Conservation (phyloP, 2,329 filamentous ascomycete genomes). For the Pseudogymnoascus sp. region DNA sequence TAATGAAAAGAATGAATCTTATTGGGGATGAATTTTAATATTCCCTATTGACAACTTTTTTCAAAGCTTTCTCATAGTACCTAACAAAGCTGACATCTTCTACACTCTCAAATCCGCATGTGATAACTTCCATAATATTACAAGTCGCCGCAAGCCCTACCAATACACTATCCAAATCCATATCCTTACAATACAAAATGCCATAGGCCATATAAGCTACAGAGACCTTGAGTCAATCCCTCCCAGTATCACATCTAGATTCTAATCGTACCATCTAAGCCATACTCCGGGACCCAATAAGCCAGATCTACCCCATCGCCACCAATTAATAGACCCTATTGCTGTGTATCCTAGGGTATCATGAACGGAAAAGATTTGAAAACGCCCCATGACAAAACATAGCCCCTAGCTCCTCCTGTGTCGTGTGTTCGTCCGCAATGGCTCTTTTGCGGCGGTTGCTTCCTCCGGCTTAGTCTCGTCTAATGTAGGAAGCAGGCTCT, state of each 20-base stretch:
- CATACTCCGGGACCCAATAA: conserved; percentile 1
- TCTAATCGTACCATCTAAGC: background rate
- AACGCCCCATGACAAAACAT: background rate
- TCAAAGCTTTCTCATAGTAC: background rate
- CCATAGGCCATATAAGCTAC: background rate
- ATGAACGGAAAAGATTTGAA: background rate
- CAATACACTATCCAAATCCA: too few species aligned
- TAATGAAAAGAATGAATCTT: conserved; percentile 4
- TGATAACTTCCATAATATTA: too few species aligned
- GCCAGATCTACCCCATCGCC: background rate
- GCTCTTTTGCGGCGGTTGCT: background rate
- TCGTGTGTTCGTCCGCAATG: background rate
- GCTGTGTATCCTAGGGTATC: background rate
- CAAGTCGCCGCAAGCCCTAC: too few species aligned
- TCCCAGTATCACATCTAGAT: background rate
- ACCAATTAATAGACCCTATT: background rate
- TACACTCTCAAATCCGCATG: too few species aligned
- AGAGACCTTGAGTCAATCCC: background rate
- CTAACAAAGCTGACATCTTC: background rate
- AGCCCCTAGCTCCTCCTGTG: background rate
- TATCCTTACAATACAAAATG: too few species aligned
- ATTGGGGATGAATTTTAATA: background rate
- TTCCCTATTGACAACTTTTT: background rate
- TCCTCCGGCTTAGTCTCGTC: background rate
- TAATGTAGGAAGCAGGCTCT: background rate